These are phyloP conservation scores for Aureobasidium subglaciale DNA, from an alignment of 2,329 filamentous ascomycete genomes.

Conservation along the genomic window DNA sequence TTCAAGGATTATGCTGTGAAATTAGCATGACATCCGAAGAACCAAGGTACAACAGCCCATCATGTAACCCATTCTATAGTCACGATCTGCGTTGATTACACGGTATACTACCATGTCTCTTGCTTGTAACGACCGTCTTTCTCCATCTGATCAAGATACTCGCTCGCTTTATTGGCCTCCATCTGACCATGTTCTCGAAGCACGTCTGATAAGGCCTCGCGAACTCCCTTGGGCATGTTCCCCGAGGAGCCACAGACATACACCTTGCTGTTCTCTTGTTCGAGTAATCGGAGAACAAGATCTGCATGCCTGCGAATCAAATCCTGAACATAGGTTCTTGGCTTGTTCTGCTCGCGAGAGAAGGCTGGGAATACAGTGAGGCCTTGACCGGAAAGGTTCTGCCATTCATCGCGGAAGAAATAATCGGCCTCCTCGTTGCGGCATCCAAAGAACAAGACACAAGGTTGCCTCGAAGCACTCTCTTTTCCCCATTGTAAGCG, in stretches of 20 bases:
- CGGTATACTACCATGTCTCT: conserved; percentile 69
- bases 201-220: conserved; percentile 58
- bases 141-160: conserved; percentile 51
- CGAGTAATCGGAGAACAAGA: conserved; percentile 46
- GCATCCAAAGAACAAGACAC: conserved; percentile 75
- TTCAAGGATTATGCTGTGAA: too few species aligned
- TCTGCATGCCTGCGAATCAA: conserved; percentile 46
- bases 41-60: too few species aligned
- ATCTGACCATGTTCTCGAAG: conserved; percentile 38
- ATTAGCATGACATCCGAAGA: too few species aligned
- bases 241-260: conserved; percentile 58
- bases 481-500: conserved; percentile 41
- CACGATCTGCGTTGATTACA: too few species aligned
- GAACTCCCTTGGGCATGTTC: conserved; percentile 63
- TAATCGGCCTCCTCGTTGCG: conserved; percentile 69
- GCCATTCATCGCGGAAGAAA: conserved; percentile 76
- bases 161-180: conserved; percentile 46
- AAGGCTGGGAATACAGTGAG: conserved; percentile 59
- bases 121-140: conserved; percentile 57
- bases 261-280: conserved; percentile 45
- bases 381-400: conserved; percentile 35
- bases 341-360: conserved; percentile 57
- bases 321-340: conserved; percentile 64
- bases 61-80: too few species aligned
- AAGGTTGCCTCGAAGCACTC: conserved; percentile 16